Percentiles rank a stretch among this genome's conserved stretches.
Evolutionary conservation across 305 asterid species (phyloP).

Genomic region (Solanum hybrid): DNA sequence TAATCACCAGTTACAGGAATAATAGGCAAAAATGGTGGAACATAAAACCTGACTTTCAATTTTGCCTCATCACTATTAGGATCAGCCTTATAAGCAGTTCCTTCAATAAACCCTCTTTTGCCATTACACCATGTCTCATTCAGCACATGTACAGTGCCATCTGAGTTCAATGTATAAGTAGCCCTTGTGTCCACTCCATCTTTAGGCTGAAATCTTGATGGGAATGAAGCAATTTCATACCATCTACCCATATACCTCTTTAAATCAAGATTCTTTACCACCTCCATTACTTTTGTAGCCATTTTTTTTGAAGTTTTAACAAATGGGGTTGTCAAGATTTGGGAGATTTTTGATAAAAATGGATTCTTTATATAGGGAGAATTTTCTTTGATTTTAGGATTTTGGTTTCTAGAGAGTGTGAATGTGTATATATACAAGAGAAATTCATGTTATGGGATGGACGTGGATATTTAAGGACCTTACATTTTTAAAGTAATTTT

Average conservation of each 20-base stretch:
- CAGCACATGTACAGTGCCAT: conserved; percentile 27
- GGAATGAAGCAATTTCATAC: conserved; percentile 40
- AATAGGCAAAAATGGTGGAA: conserved; percentile 37
- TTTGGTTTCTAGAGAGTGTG: not conserved
- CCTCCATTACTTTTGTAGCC: conserved; percentile 29
- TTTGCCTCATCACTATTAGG: conserved; percentile 36
- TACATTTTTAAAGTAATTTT: not conserved
- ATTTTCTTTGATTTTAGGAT: not conserved
- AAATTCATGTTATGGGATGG: not conserved
- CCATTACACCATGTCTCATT: conserved; percentile 33
- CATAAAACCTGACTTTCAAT: conserved; percentile 32
- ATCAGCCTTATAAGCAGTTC: conserved; percentile 26
- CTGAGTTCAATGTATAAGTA: conserved; percentile 27
- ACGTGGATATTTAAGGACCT: not conserved
- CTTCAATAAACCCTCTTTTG: conserved; percentile 24
- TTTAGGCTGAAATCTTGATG: conserved; percentile 28
- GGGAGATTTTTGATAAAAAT: not conserved
- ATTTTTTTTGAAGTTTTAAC: not conserved
- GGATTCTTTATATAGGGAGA: not conserved
- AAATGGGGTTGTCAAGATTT: not conserved
- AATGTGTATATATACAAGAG: not conserved
- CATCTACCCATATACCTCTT: conserved; percentile 38
- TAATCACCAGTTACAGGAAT: conserved; percentile 33
- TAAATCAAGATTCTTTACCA: conserved; percentile 20
- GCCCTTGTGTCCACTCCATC: conserved; percentile 31